Evolutionary conservation across 2,329 filamentous ascomycete genomes (phyloP), one percentile per base, ranked within the genome.

Genomic region (Neonectria coccinea): DNA sequence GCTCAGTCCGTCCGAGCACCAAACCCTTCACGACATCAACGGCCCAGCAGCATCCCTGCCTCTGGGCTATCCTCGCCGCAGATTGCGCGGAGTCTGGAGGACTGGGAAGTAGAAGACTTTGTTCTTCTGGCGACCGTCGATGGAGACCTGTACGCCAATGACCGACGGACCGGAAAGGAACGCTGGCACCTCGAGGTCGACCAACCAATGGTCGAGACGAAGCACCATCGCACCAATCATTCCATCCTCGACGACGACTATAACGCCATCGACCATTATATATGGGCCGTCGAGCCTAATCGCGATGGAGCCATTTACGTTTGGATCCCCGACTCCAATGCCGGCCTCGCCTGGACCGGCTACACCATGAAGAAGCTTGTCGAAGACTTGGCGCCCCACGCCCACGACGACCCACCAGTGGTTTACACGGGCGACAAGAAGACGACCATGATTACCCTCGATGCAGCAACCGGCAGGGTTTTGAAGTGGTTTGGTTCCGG

Each of bases 61-160:
- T 85, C 86, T 79, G 89, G 89, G 75, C 85, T 92, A 81, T 88
- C 91, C 84, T 90, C 92, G 92, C 92, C 91, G 91, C 91, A 92
- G 79, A 86, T 87, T 91, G 95, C 94, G 94, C 94, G 95, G 89
- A 97, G 91, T 86, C 86, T 98, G 88, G 91, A 94, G 88, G 95
- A 97, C 84, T 98, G 95, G 95, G 93, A 97, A 92, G 94, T 97
- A 84, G 95, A 98, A 92, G 94, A 98, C 86, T 97, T 97, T 88
- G 92, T 98, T 84, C 93, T 99, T 86, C 86, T 99, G 92, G 95
- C 96, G 92, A 98, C 96, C 88, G 92, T 98, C 89, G 94, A 98
- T 86, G 96, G 96, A 86, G 92, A 93, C 79, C 89, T 98, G 76
- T 92, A 97, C 83, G 94, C 95, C 79, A 90, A 90, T 80, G 93